Percentiles rank a stretch among this genome's conserved stretches.
Conservation (phyloP, 495 filamentous ascomycete species). For the Trichocladium antarcticum region DNA sequence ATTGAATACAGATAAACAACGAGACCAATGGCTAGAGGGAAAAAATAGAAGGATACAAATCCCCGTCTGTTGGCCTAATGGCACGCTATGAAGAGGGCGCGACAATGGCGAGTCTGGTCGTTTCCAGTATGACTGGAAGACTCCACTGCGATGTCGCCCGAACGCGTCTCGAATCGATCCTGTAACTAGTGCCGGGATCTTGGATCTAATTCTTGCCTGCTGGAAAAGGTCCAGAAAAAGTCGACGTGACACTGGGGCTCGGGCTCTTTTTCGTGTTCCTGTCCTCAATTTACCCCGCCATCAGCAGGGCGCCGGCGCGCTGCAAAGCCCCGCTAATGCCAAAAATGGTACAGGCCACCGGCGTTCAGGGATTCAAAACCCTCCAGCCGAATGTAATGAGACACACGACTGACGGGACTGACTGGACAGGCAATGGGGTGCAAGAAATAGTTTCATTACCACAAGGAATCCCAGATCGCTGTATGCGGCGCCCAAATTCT, state of each 20-base stretch:
- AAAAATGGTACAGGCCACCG: not conserved
- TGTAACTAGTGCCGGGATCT: not conserved
- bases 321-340: not conserved
- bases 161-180: not conserved
- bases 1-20: not conserved
- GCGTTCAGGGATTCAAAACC: too few relatives aligned
- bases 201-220: not conserved
- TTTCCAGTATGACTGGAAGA: not conserved
- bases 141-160: conserved; percentile 10
- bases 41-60: not conserved
- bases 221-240: conserved; percentile 5
- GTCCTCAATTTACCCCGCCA: conserved; percentile 7
- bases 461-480: conserved; percentile 4
- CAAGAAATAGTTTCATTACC: conserved; percentile 14
- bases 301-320: not conserved
- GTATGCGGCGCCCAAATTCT: conserved; percentile 2
- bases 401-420: too few relatives aligned
- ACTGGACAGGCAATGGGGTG: not conserved
- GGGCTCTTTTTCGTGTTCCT: not conserved
- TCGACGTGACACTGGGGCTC: too few relatives aligned
- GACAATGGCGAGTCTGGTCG: not conserved
- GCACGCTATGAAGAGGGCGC: not conserved
- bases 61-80: not conserved
- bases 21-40: not conserved
- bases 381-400: too few relatives aligned